Base-by-base conservation (phyloP, 345 rosid genomes). In the Dimocarpus longan region DNA sequence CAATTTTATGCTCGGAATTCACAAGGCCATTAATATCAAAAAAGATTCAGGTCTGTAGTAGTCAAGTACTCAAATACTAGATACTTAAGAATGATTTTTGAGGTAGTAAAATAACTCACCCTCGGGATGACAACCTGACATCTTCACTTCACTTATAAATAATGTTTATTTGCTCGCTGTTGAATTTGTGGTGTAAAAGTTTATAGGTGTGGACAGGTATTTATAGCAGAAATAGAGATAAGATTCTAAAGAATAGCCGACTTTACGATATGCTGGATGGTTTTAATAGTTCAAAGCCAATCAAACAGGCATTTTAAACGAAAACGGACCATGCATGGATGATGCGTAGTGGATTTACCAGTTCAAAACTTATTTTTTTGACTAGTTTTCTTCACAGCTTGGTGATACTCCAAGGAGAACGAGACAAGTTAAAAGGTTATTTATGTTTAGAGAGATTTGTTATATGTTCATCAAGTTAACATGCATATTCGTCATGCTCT, bases 11-110 rank as follows among this genome's bases (percentile, higher is more conserved):
- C 46, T 16, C 78, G 13, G 32, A n/a, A 48, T 28, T 19, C 8
- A 75, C 78, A 3, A 65, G 2, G 19, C 48, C 78, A 10, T 18
- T 26, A 8, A 2, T 13, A 21, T 79, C 9, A 21, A 80, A 69
- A 21, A 24, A 80, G 19, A 68, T 73, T 40, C 78, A 68, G n/a
- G n/a, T n/a, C n/a, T n/a, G 52, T 46, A 46, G 52, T 46, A 46
- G 52, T 46, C 37, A 32, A 32, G 37, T 32, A 32, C 37, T 32
- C 37, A 32, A 32, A 32, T 32, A 32, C 37, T 32, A 32, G 2
- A 32, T 32, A 32, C 3, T 32, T 32, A 1, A 32, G 37, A 1
- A 32, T 32, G 37, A 32, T 54, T 54, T 52, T 54, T 16, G 18
- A 15, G 6, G 7, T 54, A 18, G 56, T 15, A 54, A 15, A 54